A percentile compares a stretch with the other conserved stretches of the same genome.
These are phyloP conservation scores for Leccinum disarticulatum DNA, from an alignment of 768 basidiomycete genomes.

Conservation along the genomic window DNA sequence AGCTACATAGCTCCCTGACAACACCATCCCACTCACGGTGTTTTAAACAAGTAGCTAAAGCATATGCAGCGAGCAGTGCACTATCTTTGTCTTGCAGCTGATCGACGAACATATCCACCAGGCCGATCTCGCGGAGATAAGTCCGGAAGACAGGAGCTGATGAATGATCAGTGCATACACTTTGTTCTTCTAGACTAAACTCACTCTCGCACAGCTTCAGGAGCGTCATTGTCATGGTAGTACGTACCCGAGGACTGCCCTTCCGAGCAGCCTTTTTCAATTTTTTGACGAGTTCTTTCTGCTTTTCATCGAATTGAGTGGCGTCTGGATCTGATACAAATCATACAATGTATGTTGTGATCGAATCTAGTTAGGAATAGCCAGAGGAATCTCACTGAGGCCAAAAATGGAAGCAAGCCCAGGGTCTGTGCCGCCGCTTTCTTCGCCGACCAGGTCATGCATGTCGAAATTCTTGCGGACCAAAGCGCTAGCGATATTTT, in stretches of 20 bases:
- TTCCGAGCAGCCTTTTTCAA: slow-evolving; percentile 6
- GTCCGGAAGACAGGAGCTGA: too few relatives aligned
- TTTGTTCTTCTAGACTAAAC: too few relatives aligned
- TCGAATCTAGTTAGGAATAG: neutral
- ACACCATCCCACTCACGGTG: slow-evolving; percentile 3
- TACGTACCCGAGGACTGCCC: slow-evolving; percentile 13
- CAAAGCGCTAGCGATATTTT: slow-evolving; percentile 19
- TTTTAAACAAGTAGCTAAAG: neutral
- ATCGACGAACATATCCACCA: too few relatives aligned
- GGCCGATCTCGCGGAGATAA: too few relatives aligned
- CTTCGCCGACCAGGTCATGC: neutral
- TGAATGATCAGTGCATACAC: too few relatives aligned
- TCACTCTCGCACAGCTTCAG: too few relatives aligned
- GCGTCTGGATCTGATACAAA: slow-evolving; percentile 13
- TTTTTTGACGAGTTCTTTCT: slow-evolving; percentile 14
- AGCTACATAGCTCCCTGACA: neutral
- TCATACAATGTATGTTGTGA: neutral
- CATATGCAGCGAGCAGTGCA: neutral
- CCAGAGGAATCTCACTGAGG: slow-evolving; percentile 8
- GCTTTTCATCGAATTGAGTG: neutral
- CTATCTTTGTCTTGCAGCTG: too few relatives aligned
- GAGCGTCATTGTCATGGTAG: slow-evolving; percentile 21
- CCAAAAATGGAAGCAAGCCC: slow-evolving; percentile 13
- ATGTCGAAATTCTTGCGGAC: slow-evolving; percentile 1
- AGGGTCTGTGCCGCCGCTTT: neutral